A percentile compares a stretch with the other conserved stretches of the same genome.
phyloP scores from a whole-genome alignment of 257 asterid genomes.

The Nyctanthes arbortristis region DNA sequence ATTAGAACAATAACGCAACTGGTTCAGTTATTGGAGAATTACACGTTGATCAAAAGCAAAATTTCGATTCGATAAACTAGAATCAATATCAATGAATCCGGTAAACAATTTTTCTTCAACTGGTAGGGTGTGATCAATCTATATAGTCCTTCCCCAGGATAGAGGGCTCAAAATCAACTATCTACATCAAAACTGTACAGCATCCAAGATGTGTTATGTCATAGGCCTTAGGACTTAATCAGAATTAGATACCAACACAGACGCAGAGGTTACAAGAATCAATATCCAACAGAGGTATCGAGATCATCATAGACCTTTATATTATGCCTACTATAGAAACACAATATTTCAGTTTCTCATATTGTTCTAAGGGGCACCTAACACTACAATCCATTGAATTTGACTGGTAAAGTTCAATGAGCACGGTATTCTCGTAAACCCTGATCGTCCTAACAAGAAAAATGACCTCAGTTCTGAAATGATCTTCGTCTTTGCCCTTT shows the following conservation, averaged over 20 bases:
- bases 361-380: neutral
- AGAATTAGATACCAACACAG: neutral
- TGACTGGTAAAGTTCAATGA: neutral
- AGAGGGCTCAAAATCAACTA: neutral
- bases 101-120: neutral
- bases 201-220: neutral
- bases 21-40: neutral
- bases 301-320: neutral
- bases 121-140: neutral
- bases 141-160: neutral
- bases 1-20: neutral
- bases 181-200: neutral
- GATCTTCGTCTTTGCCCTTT: neutral
- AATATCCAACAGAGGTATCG: neutral
- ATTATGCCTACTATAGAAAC: neutral
- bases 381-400: neutral
- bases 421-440: neutral
- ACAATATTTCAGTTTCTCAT: slow-evolving; percentile 2
- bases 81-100: neutral
- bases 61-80: neutral
- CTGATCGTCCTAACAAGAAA: neutral
- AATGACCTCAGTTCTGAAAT: neutral
- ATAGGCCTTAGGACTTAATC: neutral
- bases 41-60: neutral
- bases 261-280: neutral